Evolutionary conservation across 345 rosid genomes (phyloP).

Genomic region (Anacardium occidentale): DNA sequence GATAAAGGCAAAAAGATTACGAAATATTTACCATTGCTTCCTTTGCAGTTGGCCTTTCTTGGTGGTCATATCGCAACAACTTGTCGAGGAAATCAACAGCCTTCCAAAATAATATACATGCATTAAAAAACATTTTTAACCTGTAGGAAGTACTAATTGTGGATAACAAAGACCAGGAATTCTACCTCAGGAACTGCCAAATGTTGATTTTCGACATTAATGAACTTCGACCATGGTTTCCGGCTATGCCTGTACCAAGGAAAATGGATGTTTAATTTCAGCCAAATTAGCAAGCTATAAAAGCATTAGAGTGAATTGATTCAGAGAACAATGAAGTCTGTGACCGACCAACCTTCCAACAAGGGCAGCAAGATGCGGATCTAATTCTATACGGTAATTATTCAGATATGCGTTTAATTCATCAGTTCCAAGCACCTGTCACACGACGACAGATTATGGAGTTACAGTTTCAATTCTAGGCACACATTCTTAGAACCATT

Average conservation of each 20-base stretch:
- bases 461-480: constrained; percentile 6
- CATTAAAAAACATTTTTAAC: not conserved
- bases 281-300: not conserved
- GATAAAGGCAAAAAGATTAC: not conserved
- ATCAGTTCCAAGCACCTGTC: constrained; percentile 89
- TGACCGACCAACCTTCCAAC: constrained; percentile 67
- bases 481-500: not conserved
- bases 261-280: not conserved
- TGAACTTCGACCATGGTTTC: constrained; percentile 90
- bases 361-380: constrained; percentile 81
- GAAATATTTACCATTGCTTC: constrained; percentile 77
- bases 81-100: constrained; percentile 96
- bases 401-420: constrained; percentile 77
- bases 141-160: not conserved
- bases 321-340: not conserved
- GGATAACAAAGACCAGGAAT: not conserved
- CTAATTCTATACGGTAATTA: constrained; percentile 85
- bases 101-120: constrained; percentile 33
- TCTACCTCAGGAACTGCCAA: constrained; percentile 89
- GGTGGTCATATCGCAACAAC: constrained; percentile 92
- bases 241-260: constrained; percentile 67
- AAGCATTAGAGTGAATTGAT: not conserved
- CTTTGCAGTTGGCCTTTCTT: constrained; percentile 96
- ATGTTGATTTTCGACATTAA: constrained; percentile 85
- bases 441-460: constrained; percentile 3